These are phyloP conservation scores for Dalechampia spathulata DNA, from an alignment of 441 rosid genomes.

Conservation along the genomic window DNA sequence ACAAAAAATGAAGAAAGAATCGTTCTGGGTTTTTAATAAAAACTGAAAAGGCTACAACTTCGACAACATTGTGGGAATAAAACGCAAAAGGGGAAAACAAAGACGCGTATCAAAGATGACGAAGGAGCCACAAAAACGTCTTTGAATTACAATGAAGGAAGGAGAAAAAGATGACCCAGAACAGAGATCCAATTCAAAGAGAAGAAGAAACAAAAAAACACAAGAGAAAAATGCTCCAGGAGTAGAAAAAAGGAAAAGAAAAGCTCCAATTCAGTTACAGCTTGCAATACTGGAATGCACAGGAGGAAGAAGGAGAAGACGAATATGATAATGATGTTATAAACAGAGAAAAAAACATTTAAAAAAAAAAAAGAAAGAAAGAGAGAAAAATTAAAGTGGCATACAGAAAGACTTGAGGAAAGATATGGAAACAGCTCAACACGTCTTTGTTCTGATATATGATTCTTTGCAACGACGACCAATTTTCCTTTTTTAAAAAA, in stretches of 20 bases:
- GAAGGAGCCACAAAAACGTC: conserved; percentile 19
- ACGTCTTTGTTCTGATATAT: conserved; percentile 32
- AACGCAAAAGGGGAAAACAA: too few species aligned
- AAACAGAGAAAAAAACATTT: conserved; percentile 13
- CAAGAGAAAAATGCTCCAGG: not conserved
- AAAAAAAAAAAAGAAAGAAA: too few species aligned
- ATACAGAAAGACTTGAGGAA: conserved; percentile 12
- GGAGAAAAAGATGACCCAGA: conserved; percentile 5
- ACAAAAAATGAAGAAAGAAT: too few species aligned
- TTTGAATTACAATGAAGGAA: conserved; percentile 9
- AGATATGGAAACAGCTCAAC: conserved; percentile 61
- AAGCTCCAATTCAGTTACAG: conserved; percentile 33
- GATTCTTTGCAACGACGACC: conserved; percentile 5
- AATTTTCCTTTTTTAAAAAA: not conserved
- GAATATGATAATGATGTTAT: too few species aligned
- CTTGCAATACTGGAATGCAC: conserved; percentile 23
- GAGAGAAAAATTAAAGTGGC: too few species aligned
- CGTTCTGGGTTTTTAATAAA: too few species aligned
- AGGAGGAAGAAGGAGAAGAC: not conserved
- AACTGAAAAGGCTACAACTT: conserved; percentile 16
- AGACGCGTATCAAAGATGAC: conserved; percentile 7
- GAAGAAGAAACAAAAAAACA: too few species aligned
- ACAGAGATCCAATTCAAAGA: too few species aligned
- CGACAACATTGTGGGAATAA: conserved; percentile 32
- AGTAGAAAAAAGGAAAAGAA: not conserved